phyloP scores from a whole-genome alignment of 176 grass and related monocot genomes.

The Avena eriantha region DNA sequence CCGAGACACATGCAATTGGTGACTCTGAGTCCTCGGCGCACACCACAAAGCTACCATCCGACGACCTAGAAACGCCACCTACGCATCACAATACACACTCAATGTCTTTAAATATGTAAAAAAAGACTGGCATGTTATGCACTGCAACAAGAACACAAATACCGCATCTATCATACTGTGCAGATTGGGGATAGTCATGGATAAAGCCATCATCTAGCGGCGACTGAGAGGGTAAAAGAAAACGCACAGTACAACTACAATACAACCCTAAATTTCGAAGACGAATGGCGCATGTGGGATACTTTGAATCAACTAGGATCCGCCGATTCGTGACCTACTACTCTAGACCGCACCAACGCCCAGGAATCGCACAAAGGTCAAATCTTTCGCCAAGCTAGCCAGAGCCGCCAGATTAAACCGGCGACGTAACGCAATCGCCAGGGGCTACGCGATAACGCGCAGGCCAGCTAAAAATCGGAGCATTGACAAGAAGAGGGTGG shows the following conservation, averaged over 20 bases:
- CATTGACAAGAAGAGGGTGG: neutral
- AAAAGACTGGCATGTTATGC: neutral
- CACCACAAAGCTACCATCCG: conserved; percentile 29
- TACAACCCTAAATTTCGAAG: neutral
- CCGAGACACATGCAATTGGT: neutral
- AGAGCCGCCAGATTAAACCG: neutral
- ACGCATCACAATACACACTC: neutral
- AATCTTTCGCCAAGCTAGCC: conserved; percentile 7
- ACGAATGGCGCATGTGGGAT: neutral
- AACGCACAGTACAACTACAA: neutral
- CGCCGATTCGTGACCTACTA: neutral
- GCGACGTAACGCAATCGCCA: neutral
- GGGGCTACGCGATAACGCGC: neutral
- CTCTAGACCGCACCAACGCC: neutral
- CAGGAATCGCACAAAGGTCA: conserved; percentile 20
- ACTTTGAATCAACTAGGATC: conserved; percentile 19
- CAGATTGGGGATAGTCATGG: neutral
- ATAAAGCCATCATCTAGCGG: conserved; percentile 27
- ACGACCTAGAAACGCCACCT: conserved; percentile 40
- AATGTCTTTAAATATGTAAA: neutral
- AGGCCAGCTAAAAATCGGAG: neutral
- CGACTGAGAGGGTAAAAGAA: neutral
- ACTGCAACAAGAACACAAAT: neutral
- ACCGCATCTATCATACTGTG: neutral
- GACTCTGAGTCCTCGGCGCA: neutral